These are phyloP conservation scores for Pleurotus pulmonarius DNA, from an alignment of 768 basidiomycete genomes.

Conservation along the genomic window DNA sequence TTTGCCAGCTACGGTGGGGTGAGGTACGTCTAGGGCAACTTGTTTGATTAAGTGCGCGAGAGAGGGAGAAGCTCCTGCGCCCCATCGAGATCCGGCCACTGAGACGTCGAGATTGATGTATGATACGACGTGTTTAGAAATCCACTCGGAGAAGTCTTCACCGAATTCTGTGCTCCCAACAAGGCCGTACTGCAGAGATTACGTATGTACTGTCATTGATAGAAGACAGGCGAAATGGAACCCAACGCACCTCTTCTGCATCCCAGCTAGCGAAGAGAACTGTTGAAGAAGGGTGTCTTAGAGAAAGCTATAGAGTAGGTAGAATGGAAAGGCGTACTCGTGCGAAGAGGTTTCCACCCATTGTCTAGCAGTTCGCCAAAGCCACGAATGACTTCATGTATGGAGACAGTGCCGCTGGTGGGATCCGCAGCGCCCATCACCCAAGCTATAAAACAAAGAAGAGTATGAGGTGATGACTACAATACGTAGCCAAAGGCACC, in stretches of 20 bases:
- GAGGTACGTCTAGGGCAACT: conserved; percentile 67
- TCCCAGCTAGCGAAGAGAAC: conserved; percentile 76
- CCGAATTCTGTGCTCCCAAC: conserved; percentile 91
- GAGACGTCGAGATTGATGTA: conserved; percentile 85
- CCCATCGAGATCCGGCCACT: conserved; percentile 57
- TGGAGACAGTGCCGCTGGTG: conserved; percentile 72
- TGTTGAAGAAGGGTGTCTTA: conserved; percentile 16
- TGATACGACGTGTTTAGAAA: conserved; percentile 74
- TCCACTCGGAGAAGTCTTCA: conserved; percentile 86
- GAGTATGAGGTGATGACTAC: background rate
- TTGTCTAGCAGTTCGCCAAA: conserved; percentile 61
- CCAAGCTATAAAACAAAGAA: conserved; percentile 41
- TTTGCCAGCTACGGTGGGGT: conserved; percentile 60
- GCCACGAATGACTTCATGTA: conserved; percentile 75
- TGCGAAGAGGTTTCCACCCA: conserved; percentile 84
- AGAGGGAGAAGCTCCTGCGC: conserved; percentile 68
- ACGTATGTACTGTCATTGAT: conserved; percentile 11
- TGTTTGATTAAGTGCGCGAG: conserved; percentile 71
- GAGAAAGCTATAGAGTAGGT: background rate
- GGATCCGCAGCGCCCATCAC: conserved; percentile 82
- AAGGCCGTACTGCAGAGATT: conserved; percentile 46
- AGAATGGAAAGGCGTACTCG: conserved; percentile 23
- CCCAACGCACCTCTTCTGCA: conserved; percentile 51
- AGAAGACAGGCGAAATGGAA: background rate
- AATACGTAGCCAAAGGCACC: background rate